phyloP scores from a whole-genome alignment of 164 flowering plant genomes.

The Magnolia kwangsiensis region DNA sequence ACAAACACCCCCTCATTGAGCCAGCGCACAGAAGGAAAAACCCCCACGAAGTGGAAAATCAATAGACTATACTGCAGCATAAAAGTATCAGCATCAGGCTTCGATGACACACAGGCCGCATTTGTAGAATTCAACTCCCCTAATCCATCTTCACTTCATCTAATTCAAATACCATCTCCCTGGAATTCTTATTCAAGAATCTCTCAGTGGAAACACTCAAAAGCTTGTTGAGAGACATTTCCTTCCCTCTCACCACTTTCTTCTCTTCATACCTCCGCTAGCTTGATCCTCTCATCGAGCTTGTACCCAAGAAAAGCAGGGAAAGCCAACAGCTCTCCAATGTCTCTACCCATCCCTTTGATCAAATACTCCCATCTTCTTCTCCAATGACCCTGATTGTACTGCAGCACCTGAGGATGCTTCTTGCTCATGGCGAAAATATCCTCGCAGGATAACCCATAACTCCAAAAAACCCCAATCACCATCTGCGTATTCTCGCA shows the following conservation, averaged over 20 bases:
- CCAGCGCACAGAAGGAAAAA: too few species aligned
- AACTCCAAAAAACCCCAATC: too few species aligned
- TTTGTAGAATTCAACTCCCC: too few species aligned
- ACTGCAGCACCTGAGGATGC: slow-evolving; percentile 82
- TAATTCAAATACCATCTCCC: background rate
- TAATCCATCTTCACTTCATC: background rate
- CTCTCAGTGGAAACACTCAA: slow-evolving; percentile 51
- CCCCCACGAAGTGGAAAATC: too few species aligned
- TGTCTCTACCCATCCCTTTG: too few species aligned
- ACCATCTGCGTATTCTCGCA: slow-evolving; percentile 67
- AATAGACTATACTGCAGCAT: too few species aligned
- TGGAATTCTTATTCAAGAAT: slow-evolving; percentile 21
- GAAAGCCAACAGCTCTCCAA: too few species aligned
- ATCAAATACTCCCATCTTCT: too few species aligned
- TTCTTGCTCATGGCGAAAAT: slow-evolving; percentile 61
- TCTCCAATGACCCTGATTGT: too few species aligned
- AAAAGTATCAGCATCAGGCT: too few species aligned
- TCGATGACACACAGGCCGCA: too few species aligned
- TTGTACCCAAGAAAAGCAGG: slow-evolving; percentile 83
- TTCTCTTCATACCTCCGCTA: slow-evolving; percentile 61
- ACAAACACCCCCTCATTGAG: too few species aligned
- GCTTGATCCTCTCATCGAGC: slow-evolving; percentile 72
- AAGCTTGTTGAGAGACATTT: slow-evolving; percentile 68
- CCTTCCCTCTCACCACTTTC: slow-evolving; percentile 47
- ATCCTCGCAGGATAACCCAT: slow-evolving; percentile 58